Evolutionary conservation across 345 rosid species (phyloP), one percentile per base, ranked within the genome.

Genomic region (Salix dunnii): DNA sequence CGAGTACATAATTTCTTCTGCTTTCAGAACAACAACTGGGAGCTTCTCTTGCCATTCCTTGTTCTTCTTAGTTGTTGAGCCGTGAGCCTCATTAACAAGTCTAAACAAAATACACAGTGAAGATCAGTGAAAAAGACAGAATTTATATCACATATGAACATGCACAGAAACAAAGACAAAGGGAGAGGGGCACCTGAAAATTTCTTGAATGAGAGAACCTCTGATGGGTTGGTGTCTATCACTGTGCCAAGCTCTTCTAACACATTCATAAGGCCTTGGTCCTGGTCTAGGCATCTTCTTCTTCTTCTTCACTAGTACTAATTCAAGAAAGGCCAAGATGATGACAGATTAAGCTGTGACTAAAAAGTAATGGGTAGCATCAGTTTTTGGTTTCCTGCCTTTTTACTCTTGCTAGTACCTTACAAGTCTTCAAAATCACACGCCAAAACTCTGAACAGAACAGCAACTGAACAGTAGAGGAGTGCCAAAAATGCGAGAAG

Each of bases 31-130:
- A 71, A 91, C 95, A 82, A 88, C 76, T 20, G 92, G 95, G 38
- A 91, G 89, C 77, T 91, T 91, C 78, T 91, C 89, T 74, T 87
- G 90, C 95, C 95, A 91, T 82, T 89, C 92, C 78, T 88, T 89
- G 88, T 91, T 91, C 86, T 87, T 89, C 86, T 81, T 89, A 2
- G 89, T 91, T 27, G 87, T 80, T 0, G 85, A 49, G 71, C 84
- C 70, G 79, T 89, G 95, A 74, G 81, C 75, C 86, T 85, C 93
- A 75, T 81, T 81, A 43, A 83, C 95, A 40, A 91, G 84, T 79
- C 95, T 91, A 61, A 81, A 25, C 38, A 62, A 72, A 38, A 72
- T 0, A 49, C 74, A 58, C 3, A 16, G 7, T 27, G 72, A 48
- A 69, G 70, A 70, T 46, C 25, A 33, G 71, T 60, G 46, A 64